These are phyloP conservation scores for Sarocladium kiliense DNA, from an alignment of 2,329 filamentous ascomycete species.

Conservation along the genomic window DNA sequence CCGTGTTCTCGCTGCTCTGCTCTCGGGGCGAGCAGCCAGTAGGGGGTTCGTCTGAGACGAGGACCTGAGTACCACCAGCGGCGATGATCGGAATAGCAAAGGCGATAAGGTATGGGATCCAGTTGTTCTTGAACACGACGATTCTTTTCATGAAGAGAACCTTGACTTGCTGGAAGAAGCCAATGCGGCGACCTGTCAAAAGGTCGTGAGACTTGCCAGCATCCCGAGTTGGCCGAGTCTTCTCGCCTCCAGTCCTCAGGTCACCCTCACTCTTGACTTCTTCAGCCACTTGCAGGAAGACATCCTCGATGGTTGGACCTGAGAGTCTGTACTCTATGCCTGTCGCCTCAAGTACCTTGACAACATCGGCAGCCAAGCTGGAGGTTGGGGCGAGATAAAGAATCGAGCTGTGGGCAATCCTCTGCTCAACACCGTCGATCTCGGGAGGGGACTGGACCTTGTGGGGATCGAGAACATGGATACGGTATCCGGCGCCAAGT, in stretches of 20 bases:
- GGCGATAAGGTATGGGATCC: slow-evolving; percentile 66
- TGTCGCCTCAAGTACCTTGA: slow-evolving; percentile 57
- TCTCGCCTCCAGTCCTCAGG: not conserved
- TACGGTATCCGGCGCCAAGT: slow-evolving; percentile 43
- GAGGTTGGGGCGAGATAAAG: slow-evolving; percentile 66
- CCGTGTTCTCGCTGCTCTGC: slow-evolving; percentile 13
- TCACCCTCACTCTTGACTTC: slow-evolving; percentile 26
- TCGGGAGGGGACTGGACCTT: slow-evolving; percentile 37
- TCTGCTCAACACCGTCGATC: slow-evolving; percentile 47
- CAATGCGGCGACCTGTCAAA: slow-evolving; percentile 52
- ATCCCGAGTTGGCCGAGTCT: not conserved
- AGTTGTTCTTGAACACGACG: slow-evolving; percentile 49
- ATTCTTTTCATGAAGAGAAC: slow-evolving; percentile 61
- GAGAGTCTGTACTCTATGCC: slow-evolving; percentile 63
- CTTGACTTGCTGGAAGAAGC: slow-evolving; percentile 53
- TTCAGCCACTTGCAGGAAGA: slow-evolving; percentile 62
- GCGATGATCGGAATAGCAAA: slow-evolving; percentile 72
- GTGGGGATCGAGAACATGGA: slow-evolving; percentile 20
- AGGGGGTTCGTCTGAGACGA: slow-evolving; percentile 52
- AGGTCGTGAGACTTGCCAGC: slow-evolving; percentile 18
- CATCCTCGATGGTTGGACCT: slow-evolving; percentile 67
- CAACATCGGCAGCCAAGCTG: slow-evolving; percentile 61
- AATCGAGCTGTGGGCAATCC: slow-evolving; percentile 59
- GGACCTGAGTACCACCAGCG: slow-evolving; percentile 68
- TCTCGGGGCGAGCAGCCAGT: slow-evolving; percentile 36